Percentiles rank a stretch among this genome's conserved stretches.
Evolutionary conservation across 306 rosid species (phyloP).

Genomic region (Lablab purpureus): DNA sequence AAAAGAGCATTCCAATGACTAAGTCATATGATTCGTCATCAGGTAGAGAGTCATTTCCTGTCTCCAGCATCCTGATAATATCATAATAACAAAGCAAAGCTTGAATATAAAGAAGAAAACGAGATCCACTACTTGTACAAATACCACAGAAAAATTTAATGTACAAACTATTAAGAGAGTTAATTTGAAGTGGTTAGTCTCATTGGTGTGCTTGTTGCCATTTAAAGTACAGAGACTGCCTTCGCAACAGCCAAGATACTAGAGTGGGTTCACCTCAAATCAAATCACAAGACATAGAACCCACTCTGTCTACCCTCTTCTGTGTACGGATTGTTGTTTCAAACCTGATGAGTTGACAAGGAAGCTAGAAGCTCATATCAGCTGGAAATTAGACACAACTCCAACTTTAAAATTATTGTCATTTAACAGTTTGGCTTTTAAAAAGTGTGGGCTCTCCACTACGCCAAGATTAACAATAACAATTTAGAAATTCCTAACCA

Average conservation of each 20-base stretch:
- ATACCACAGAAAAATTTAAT: neutral
- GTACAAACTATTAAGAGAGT: neutral
- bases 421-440: slow-evolving; percentile 16
- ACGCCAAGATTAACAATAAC: neutral
- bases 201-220: neutral
- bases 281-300: slow-evolving; percentile 36
- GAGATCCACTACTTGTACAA: neutral
- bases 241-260: neutral
- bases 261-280: slow-evolving; percentile 24
- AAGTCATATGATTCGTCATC: slow-evolving; percentile 85
- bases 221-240: slow-evolving; percentile 10
- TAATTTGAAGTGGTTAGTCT: slow-evolving; percentile 5
- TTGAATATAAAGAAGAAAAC: slow-evolving; percentile 25
- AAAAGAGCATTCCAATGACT: slow-evolving; percentile 78
- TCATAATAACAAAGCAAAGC: slow-evolving; percentile 39
- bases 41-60: slow-evolving; percentile 75
- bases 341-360: neutral
- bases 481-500: slow-evolving; percentile 1
- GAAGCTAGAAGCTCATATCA: neutral
- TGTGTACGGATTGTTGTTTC: neutral
- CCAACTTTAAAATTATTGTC: slow-evolving; percentile 19
- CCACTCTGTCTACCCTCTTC: slow-evolving; percentile 25
- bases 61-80: slow-evolving; percentile 81
- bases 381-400: slow-evolving; percentile 11
- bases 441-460: slow-evolving; percentile 6